Base-by-base conservation (phyloP, 2,329 filamentous ascomycete genomes). In the Mycosphaerella arachidis region DNA sequence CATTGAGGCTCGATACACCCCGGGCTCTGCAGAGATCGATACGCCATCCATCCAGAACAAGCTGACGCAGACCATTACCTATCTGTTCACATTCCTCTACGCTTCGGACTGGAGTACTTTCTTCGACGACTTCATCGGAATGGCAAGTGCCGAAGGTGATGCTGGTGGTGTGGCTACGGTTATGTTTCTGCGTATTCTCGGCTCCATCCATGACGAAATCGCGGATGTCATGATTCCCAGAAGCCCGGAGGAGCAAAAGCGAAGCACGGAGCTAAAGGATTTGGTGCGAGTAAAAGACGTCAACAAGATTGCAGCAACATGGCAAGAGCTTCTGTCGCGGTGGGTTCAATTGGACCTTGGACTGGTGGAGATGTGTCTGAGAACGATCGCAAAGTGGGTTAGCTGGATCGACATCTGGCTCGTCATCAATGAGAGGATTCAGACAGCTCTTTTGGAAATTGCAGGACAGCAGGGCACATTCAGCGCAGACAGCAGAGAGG, bases 331-430 rank as follows among this genome's bases (percentile, higher is more conserved):
- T 48, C 82, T 99, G 57, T 82, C 85, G 10, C 85, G 88, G 69
- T 97, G 92, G 83, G 81, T 82, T 66, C 84, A 85, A 68, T 75
- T 77, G 58, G 83, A 84, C 70, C 81, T 86, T 59, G 85, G 89
- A 66, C 83, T 97, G 59, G 83, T 96, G 48, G 92, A 97, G 74
- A 87, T 95, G 82, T 92, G 90, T 68, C 82, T 99, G 56, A 91
- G 89, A 76, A 89, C 92, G n/a, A 86, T 99, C 66, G 92, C 91
- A 40, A 94, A 93, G 74, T 99, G 94, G 93, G 92, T 96, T 62
- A 95, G 92, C 82, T 99, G 94, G 94, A 96, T 95, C 71, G 94
- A 97, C 72, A 97, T 99, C 69, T 90, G 89, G 54, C 81, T 99
- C 59, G 87, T 99, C 48, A 91, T 99, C 69, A 96, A 95, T 75